Evolutionary conservation across 805 yeast genomes (phyloP).

Genomic region (Starmerella vitae): DNA sequence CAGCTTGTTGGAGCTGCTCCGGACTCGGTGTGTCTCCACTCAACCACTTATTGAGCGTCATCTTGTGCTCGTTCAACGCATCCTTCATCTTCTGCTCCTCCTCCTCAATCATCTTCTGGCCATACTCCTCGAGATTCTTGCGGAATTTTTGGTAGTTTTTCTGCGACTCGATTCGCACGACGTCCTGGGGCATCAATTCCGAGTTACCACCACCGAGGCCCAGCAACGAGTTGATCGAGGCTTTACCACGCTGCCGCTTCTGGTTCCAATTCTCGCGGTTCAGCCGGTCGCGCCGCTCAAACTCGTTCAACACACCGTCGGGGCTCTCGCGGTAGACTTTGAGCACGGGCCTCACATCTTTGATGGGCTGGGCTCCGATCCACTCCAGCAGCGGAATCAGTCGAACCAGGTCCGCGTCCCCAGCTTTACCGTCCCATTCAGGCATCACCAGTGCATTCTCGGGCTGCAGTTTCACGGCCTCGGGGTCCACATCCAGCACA

Average conservation of each 20-base stretch:
- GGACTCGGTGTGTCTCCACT: constrained; percentile 44
- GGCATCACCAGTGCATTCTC: constrained; percentile 81
- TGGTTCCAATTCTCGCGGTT: constrained; percentile 40
- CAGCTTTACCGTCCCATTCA: constrained; percentile 78
- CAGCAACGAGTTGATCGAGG: constrained; percentile 42
- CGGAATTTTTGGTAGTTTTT: constrained; percentile 72
- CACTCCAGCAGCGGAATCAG: constrained; percentile 90
- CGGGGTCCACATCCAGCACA: constrained; percentile 63
- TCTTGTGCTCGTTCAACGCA: constrained; percentile 66
- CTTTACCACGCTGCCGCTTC: constrained; percentile 30
- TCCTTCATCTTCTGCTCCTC: constrained; percentile 44
- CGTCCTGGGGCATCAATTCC: constrained; percentile 73
- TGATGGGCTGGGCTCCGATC: constrained; percentile 71
- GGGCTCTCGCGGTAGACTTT: constrained; percentile 54
- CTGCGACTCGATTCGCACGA: constrained; percentile 84
- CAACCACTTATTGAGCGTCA: constrained; percentile 71
- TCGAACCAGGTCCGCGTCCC: constrained; percentile 58
- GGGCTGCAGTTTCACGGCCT: constrained; percentile 67
- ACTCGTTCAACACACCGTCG: constrained; percentile 58
- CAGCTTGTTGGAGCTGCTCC: constrained; percentile 24
- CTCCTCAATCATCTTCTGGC: constrained; percentile 37
- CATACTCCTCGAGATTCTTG: constrained; percentile 75
- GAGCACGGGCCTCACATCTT: constrained; percentile 82
- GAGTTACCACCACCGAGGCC: constrained; percentile 38
- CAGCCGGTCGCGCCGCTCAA: constrained; percentile 57